Evolutionary conservation across 2,329 filamentous ascomycete species (phyloP), one percentile per base, ranked within the genome.

Genomic region (Colletotrichum gloeosporioides): DNA sequence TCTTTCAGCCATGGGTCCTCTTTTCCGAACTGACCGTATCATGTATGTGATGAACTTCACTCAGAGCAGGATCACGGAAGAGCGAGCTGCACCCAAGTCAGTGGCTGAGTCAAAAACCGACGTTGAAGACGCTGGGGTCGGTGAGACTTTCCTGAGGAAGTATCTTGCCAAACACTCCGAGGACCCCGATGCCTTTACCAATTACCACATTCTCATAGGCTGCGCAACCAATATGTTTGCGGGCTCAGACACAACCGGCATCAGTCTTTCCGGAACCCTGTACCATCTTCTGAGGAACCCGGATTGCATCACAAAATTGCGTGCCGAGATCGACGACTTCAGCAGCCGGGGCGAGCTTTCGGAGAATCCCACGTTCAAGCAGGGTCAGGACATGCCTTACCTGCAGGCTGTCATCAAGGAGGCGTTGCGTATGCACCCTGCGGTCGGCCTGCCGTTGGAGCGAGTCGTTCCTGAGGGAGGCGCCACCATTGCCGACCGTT

Each of bases 321-420:
- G 77, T 1, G 71, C 77, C 1, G 83, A 85, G 53, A 62, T 84
- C 0, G 77, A 78, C 1, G 66, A 59, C 1, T 78, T 79, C 34
- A 67, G 61, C 2, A 22, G 31, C 18, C 27, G 49, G 3, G 76
- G 77, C 2, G 57, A 78, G 34, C 69, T 82, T 8, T 80, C 79
- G 10, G 12, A 6, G 59, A 73, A 6, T 71, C 79, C 66, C 62
- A 80, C 81, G 0, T 88, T 84, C 79, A 86, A 82, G 34, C 85
- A 86, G 77, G 84, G 77, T 5, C 85, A 84, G 18, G 82, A 80
- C 63, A 81, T 89, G 79, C 88, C 88, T 0, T 92, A 91, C 76
- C 83, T 91, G 18, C 86, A 91, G 75, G 89, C 89, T 1, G 86
- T 88, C 4, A 87, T 91, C 53, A 90, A 90, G 68, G 90, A 91